Evolutionary conservation across 1,139 yeast genomes (phyloP), one percentile per base, ranked within the genome.

Genomic region (Citeromyces hawaiiensis): DNA sequence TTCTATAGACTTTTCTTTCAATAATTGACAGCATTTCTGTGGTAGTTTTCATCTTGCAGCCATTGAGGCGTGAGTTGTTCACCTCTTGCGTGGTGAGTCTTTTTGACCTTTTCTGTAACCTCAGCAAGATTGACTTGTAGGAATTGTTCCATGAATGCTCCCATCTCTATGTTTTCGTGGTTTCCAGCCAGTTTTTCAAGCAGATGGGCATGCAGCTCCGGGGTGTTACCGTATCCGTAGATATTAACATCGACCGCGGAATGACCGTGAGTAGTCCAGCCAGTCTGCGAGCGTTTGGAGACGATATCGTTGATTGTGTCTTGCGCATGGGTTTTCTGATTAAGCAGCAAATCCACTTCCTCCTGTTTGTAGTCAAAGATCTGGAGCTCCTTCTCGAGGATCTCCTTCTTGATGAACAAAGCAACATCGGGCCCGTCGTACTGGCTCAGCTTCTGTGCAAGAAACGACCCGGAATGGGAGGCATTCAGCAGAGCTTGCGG

Each of bases 251-350:
- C 95, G 11, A 85, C 94, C 0, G 93, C 94, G 16, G 91, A 76
- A 55, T 86, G 96, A 19, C 94, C 94, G 49, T 80, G 87, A 0
- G 95, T 83, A 7, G 91, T 67, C 94, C 94, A 86, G 5, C 94
- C 93, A 29, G 83, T 72, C 53, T 77, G 78, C 0, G 94, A 83
- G 44, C 93, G 70, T 10, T 59, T 49, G 2, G 87, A 75, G 6
- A 83, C 71, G 70, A 83, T 68, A 42, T 74, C 64, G 50, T 79
- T 70, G 42, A 79, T 49, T 33, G 63, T 60, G 42, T 68, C 69
- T 44, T 66, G 66, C 10, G 68, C 56, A 16, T 48, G 43, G 30
- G 47, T 45, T 37, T 48, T 47, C 33, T 46, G 32, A 31, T 43
- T 39, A 38, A 52, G 41, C 39, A 69, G 49, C 17, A 42, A 46